Base-by-base conservation (phyloP, 2,329 filamentous ascomycete genomes). In the Botrytis hyacinthi region DNA sequence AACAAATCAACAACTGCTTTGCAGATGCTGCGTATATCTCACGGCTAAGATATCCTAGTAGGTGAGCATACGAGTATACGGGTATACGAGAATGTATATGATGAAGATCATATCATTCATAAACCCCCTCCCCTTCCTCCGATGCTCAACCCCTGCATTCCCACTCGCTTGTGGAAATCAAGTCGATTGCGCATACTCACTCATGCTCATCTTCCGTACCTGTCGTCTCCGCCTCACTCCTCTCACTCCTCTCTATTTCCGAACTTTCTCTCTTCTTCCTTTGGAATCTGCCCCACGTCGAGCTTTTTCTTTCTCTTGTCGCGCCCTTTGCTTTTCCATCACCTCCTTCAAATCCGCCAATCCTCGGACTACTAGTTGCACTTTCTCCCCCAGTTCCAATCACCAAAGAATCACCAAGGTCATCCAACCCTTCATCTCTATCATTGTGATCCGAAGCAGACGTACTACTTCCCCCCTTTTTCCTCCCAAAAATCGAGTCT, bases 371-470 rank as follows among this genome's bases (percentile, higher is more conserved):
- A 79, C 86, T 88, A 4, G 85, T 83, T 76, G 59, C 59, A 51
- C 59, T 65, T 35, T 51, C 59, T 51, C 70, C 69, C 14, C 69
- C 69, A 26, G 44, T 62, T 37, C 69, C 59, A 54, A 32, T 46
- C 14, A 42, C 14, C 42, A 62, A 18, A 29, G 86, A 85, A 75
- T 89, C 87, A 10, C 85, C 79, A 65, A 88, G 87, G 59, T 88
- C 88, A 29, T 87, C 87, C 71, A 90, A 74, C 60, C 77, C 87
- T 78, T 87, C 89, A 20, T 87, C 87, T 61, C 88, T 85, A 68
- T 90, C 88, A 9, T 83, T 83, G 79, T 86, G 86, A 71, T 91
- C 89, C 77, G 88, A 87, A 67, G 85, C 85, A 26, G 86, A 84
- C 7, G 71, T 75, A 79, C 87, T 90, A 66, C 87, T 85, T 9